These are phyloP conservation scores for Phytophthora tubulina DNA, from an alignment of 352 stramenopile genomes.

Conservation along the genomic window DNA sequence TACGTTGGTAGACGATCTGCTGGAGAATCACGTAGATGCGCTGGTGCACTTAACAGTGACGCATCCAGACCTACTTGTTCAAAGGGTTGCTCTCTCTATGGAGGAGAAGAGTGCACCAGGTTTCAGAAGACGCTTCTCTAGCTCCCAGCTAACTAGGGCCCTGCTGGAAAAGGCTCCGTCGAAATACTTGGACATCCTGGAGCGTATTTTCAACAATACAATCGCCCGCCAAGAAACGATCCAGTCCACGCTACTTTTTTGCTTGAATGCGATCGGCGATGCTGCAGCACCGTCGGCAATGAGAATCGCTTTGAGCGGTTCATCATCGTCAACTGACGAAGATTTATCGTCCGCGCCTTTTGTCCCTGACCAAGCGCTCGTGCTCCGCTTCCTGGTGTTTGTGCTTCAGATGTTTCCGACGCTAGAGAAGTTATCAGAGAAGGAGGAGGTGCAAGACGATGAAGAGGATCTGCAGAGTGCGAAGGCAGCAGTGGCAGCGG, in stretches of 20 bases:
- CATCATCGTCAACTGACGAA: slow-evolving; percentile 10
- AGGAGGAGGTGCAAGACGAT: slow-evolving; percentile 77
- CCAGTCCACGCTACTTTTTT: slow-evolving; percentile 61
- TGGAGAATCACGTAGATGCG: slow-evolving; percentile 53
- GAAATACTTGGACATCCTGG: slow-evolving; percentile 61
- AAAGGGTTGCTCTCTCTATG: slow-evolving; percentile 9
- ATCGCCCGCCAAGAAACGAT: slow-evolving; percentile 66
- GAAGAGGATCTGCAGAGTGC: slow-evolving; percentile 64
- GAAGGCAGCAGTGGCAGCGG: slow-evolving; percentile 56
- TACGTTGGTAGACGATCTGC: slow-evolving; percentile 46
- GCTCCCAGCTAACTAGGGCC: slow-evolving; percentile 60
- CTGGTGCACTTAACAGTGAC: slow-evolving; percentile 67
- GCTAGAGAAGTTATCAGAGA: slow-evolving; percentile 61
- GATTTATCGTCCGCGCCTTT: slow-evolving; percentile 31
- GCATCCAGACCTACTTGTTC: slow-evolving; percentile 72
- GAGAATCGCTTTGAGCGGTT: slow-evolving; percentile 45
- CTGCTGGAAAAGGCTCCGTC: slow-evolving; percentile 55
- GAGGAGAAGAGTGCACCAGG: slow-evolving; percentile 4
- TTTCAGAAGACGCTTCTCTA: slow-evolving; percentile 28
- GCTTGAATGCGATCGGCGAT: slow-evolving; percentile 62
- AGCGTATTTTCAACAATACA: slow-evolving; percentile 64
- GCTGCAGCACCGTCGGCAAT: slow-evolving; percentile 37
- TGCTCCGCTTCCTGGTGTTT: slow-evolving; percentile 72
- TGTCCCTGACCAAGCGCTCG: slow-evolving; percentile 49
- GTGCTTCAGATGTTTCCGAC: slow-evolving; percentile 65